Percentiles rank a stretch among this genome's conserved stretches.
Conservation (phyloP, 139 green algal genomes). For the Asterochloris erici region DNA sequence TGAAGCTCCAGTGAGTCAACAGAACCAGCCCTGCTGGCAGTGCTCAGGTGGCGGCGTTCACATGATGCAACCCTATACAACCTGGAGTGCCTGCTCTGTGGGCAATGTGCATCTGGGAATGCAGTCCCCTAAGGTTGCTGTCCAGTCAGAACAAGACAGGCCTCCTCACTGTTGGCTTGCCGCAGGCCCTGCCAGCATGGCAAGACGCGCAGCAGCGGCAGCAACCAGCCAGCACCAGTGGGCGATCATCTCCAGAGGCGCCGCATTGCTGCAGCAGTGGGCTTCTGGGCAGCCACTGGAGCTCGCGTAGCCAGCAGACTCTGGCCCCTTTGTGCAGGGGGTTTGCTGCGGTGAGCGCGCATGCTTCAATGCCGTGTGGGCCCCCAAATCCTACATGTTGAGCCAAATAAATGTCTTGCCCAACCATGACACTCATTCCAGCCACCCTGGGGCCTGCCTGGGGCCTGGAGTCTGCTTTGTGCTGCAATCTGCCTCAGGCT, state of each 20-base stretch:
- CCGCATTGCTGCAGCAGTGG: not conserved
- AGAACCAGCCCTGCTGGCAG: too few relatives aligned
- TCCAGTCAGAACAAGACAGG: too few relatives aligned
- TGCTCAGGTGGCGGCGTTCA: too few relatives aligned
- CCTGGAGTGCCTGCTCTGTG: too few relatives aligned
- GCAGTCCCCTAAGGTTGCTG: too few relatives aligned
- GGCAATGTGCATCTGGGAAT: too few relatives aligned
- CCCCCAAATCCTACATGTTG: not conserved
- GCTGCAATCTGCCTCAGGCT: not conserved
- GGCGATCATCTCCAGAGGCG: not conserved
- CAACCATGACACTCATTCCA: not conserved
- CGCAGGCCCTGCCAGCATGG: not conserved
- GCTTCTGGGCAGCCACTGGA: not conserved
- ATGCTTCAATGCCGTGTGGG: not conserved
- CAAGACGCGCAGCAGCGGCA: not conserved
- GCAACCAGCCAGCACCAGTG: not conserved
- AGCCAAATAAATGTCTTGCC: not conserved
- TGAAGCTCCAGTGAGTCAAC: too few relatives aligned
- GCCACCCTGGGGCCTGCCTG: not conserved
- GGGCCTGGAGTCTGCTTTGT: not conserved
- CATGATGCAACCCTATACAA: too few relatives aligned
- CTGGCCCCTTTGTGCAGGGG: too few relatives aligned
- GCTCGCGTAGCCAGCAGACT: not conserved
- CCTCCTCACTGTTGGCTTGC: too few relatives aligned
- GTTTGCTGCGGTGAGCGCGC: too few relatives aligned